Percentiles rank a stretch among this genome's conserved stretches.
phyloP scores from a whole-genome alignment of 345 rosid species.

The Nephelium lappaceum region DNA sequence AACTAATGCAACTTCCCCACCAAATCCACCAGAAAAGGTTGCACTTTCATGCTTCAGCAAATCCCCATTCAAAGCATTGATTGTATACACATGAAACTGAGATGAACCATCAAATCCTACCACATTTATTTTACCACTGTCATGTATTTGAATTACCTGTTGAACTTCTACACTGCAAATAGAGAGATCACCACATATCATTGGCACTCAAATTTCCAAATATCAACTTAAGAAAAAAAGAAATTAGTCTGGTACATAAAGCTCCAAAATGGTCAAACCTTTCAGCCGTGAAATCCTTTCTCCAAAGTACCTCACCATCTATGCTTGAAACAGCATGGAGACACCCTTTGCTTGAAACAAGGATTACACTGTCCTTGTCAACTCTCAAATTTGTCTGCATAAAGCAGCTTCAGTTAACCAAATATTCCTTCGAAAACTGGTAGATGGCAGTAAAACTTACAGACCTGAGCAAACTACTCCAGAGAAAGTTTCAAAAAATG shows the following conservation, averaged over 20 bases:
- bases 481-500: neutral
- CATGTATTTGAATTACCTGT: conserved; percentile 63
- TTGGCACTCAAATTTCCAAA: conserved; percentile 5
- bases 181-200: conserved; percentile 25
- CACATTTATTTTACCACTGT: conserved; percentile 49
- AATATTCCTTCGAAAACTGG: conserved; percentile 2
- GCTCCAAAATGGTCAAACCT: conserved; percentile 54
- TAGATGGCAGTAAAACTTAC: conserved; percentile 3
- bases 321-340: conserved; percentile 84
- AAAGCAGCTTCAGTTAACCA: conserved; percentile 18
- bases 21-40: conserved; percentile 70
- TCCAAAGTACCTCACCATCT: conserved; percentile 92
- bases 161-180: conserved; percentile 76
- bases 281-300: conserved; percentile 70
- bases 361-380: conserved; percentile 65
- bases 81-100: conserved; percentile 61
- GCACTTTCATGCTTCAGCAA: conserved; percentile 60
- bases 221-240: neutral
- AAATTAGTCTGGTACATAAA: neutral
- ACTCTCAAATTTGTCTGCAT: conserved; percentile 65
- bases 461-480: neutral
- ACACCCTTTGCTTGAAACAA: conserved; percentile 70
- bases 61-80: conserved; percentile 74
- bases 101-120: conserved; percentile 73
- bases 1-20: conserved; percentile 60